Evolutionary conservation across 148 eudicot genomes (phyloP).

Genomic region (Arctostaphylos glauca): DNA sequence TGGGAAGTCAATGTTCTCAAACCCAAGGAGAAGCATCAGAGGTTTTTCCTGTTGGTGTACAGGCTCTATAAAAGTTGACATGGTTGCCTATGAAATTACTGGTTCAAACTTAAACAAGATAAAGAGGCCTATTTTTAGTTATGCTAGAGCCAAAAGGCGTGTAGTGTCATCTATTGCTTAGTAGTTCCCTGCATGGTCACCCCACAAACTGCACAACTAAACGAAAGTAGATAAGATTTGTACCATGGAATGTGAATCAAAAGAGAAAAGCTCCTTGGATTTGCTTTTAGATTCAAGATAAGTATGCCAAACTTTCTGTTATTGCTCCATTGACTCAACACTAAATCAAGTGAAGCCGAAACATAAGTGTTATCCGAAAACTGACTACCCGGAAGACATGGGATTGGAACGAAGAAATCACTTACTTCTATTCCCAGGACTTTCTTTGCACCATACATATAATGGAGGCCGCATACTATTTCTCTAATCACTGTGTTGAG

Average conservation of each 20-base stretch:
- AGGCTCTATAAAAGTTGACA: neutral
- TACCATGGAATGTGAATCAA: neutral
- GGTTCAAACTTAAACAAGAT: neutral
- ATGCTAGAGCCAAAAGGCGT: neutral
- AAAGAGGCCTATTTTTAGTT: neutral
- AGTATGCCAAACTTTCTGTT: neutral
- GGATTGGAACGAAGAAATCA: neutral
- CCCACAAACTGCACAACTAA: neutral
- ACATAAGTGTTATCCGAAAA: neutral
- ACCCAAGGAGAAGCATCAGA: neutral
- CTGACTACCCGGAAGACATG: neutral
- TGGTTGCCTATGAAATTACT: neutral
- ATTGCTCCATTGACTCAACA: neutral
- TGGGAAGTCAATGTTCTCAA: neutral
- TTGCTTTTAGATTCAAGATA: neutral
- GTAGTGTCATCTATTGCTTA: neutral
- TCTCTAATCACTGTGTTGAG: slow-evolving; percentile 55
- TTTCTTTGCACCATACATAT: slow-evolving; percentile 49
- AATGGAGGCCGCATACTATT: slow-evolving; percentile 47
- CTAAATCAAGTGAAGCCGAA: neutral
- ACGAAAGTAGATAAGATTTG: neutral
- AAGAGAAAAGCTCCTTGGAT: neutral
- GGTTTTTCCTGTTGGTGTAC: neutral
- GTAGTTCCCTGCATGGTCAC: neutral
- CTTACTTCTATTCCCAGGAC: slow-evolving; percentile 55